Percentiles rank a stretch among this genome's conserved stretches.
phyloP scores from a whole-genome alignment of 768 basidiomycete genomes.

The Boletus pseudopeckii region DNA sequence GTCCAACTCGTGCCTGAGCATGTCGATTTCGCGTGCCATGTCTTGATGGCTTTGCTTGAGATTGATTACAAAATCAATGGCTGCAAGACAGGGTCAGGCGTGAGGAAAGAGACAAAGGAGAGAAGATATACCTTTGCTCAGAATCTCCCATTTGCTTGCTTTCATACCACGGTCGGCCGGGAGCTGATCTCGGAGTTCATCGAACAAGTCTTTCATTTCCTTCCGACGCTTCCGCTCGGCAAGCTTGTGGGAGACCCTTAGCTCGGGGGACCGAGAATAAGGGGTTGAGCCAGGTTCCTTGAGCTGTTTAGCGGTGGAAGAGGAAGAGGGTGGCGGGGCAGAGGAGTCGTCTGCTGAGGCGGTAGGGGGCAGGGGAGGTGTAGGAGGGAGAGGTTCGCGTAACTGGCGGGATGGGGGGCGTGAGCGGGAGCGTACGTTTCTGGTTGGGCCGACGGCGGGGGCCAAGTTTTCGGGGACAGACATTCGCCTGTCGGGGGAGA shows the following conservation, averaged over 20 bases:
- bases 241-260: slow-evolving; percentile 93
- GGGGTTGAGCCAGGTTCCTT: slow-evolving; percentile 65
- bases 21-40: slow-evolving; percentile 75
- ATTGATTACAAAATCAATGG: slow-evolving; percentile 83
- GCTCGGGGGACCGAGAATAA: slow-evolving; percentile 92
- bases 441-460: slow-evolving; percentile 42
- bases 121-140: slow-evolving; percentile 76
- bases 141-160: slow-evolving; percentile 98
- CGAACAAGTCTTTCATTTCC: slow-evolving; percentile 99
- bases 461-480: slow-evolving; percentile 63
- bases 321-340: slow-evolving; percentile 33
- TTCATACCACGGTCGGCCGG: slow-evolving; percentile 94
- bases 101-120: neutral
- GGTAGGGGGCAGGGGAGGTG: slow-evolving; percentile 39
- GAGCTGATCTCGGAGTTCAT: slow-evolving; percentile 89
- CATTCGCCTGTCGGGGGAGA: slow-evolving; percentile 68
- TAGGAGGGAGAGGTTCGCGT: slow-evolving; percentile 36
- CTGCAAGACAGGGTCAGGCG: slow-evolving; percentile 35
- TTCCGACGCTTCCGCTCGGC: slow-evolving; percentile 96
- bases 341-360: slow-evolving; percentile 41
- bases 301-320: slow-evolving; percentile 34
- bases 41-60: slow-evolving; percentile 77
- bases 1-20: slow-evolving; percentile 73
- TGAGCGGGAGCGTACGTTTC: slow-evolving; percentile 62
- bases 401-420: slow-evolving; percentile 67